phyloP scores from a whole-genome alignment of 495 filamentous ascomycete species.

The Pyrenula aspistea region DNA sequence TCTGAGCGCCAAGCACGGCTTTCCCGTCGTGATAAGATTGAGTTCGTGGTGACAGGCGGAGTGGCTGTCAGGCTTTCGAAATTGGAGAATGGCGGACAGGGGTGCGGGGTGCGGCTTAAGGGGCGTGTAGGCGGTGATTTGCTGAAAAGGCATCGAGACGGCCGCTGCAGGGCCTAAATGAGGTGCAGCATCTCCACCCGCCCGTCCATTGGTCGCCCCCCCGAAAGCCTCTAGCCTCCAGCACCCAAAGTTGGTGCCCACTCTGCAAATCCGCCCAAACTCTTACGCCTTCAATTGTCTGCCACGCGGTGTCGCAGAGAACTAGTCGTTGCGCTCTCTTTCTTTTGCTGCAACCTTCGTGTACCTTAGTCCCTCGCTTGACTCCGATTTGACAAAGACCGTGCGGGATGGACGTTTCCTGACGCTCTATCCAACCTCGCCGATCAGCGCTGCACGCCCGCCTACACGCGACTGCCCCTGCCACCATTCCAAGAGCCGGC shows the following conservation, averaged over 20 bases:
- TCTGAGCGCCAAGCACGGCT: background rate
- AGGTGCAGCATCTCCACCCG: background rate
- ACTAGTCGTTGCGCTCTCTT: background rate
- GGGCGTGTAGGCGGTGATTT: background rate
- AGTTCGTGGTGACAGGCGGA: background rate
- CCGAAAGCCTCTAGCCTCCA: slow-evolving; percentile 41
- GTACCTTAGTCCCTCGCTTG: too few relatives aligned
- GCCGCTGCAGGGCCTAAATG: background rate
- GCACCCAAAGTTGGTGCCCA: slow-evolving; percentile 44
- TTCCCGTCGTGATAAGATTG: background rate
- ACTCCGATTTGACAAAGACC: too few relatives aligned
- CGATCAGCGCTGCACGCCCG: background rate
- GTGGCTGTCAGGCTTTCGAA: background rate
- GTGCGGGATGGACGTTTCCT: too few relatives aligned
- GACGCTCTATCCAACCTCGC: background rate
- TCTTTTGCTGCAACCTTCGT: too few relatives aligned
- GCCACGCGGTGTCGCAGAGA: background rate
- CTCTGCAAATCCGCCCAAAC: slow-evolving; percentile 15
- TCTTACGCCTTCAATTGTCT: background rate
- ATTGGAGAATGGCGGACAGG: background rate
- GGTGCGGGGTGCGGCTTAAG: background rate
- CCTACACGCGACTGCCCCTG: background rate
- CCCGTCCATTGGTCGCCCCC: background rate
- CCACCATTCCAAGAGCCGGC: background rate
- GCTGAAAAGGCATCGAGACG: background rate